Evolutionary conservation across 805 yeast species (phyloP), one percentile per base, ranked within the genome.

Genomic region (Yarrowia sp.): DNA sequence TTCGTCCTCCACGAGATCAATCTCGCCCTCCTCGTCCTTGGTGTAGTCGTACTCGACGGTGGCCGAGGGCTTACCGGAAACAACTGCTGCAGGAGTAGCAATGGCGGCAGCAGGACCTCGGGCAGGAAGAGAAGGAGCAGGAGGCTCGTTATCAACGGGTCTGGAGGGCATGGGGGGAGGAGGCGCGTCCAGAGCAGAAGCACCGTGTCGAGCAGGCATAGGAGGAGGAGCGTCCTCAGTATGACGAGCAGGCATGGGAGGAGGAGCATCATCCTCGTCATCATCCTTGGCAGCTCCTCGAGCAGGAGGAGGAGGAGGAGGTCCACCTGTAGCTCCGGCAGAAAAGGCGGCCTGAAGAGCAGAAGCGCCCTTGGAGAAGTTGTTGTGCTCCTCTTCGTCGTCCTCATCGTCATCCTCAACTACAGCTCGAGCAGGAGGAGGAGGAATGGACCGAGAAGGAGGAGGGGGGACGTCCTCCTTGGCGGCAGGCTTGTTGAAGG

Each of bases 1-100:
- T 68, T 89, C 95, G 63, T 89, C 92, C 69, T 86, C 92, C 17
- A 69, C 77, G 55, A 89, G 83, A 0, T 80, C 80, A 61, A 89
- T 83, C 74, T 89, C 96, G 70, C 89, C 87, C 64, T 87, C 92
- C 71, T 88, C 96, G 67, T 84, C 90, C 71, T 85, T 84, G 69
- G 80, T 86, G 69, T 87, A 88, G 67, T 88, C 95, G 74, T 91
- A 95, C 72, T 86, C 88, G 5, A 95, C 98, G 67, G 84, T 74
- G 1, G 98, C 99, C 38, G 80, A 75, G 44, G 67, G 66, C 15
- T 70, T 64, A 18, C 64, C 17, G 38, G 71, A 67, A 31, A 73
- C 68, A 36, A 60, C 65, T 6, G 66, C 67, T 47, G 74, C 69
- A 31, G 71, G 73, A n/a, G 73, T 73, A 31, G 71, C 70, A 64